Evolutionary conservation across 2,329 filamentous ascomycete species (phyloP).

Genomic region (Fusarium sp.): DNA sequence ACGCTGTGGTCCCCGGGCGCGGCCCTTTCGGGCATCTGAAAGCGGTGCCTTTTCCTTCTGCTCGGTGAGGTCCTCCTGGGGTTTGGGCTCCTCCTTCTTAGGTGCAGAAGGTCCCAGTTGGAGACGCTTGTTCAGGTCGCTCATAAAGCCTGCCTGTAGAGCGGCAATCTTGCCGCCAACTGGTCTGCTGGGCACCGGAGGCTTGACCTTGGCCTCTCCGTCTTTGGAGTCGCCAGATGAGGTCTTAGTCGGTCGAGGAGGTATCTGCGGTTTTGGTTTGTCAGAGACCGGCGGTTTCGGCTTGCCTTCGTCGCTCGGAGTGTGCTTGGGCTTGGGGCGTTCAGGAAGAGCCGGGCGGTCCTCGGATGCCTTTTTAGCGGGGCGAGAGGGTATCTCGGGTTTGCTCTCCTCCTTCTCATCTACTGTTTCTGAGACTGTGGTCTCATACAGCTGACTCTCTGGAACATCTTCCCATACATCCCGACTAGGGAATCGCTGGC

Average conservation of each 20-base stretch:
- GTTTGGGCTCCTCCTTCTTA: conserved; percentile 79
- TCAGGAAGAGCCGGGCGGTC: conserved; percentile 65
- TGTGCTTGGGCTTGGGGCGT: conserved; percentile 68
- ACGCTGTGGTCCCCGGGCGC: conserved; percentile 89
- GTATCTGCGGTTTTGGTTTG: conserved; percentile 73
- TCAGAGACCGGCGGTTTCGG: conserved; percentile 63
- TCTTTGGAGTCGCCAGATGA: conserved; percentile 56
- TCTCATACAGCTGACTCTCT: conserved; percentile 84
- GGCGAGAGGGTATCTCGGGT: conserved; percentile 52
- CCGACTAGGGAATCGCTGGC: conserved; percentile 87
- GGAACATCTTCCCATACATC: conserved; percentile 97
- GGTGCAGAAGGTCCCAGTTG: conserved; percentile 86
- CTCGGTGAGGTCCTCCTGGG: conserved; percentile 69
- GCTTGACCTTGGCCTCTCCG: conserved; percentile 78
- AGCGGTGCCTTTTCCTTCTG: conserved; percentile 84
- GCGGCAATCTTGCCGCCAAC: conserved; percentile 90
- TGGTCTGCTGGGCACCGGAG: conserved; percentile 82
- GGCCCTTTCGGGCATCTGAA: conserved; percentile 88
- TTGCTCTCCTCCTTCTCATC: conserved; percentile 47
- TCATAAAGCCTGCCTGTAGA: conserved; percentile 92
- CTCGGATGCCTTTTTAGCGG: conserved; percentile 57
- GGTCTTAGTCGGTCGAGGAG: conserved; percentile 73
- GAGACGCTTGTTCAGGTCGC: conserved; percentile 90
- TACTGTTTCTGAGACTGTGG: conserved; percentile 71
- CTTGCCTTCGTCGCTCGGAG: conserved; percentile 56